Percentiles rank a stretch among this genome's conserved stretches.
These are phyloP conservation scores for Tinospora cordifolia DNA, from an alignment of 164 flowering plant genomes.

Conservation along the genomic window DNA sequence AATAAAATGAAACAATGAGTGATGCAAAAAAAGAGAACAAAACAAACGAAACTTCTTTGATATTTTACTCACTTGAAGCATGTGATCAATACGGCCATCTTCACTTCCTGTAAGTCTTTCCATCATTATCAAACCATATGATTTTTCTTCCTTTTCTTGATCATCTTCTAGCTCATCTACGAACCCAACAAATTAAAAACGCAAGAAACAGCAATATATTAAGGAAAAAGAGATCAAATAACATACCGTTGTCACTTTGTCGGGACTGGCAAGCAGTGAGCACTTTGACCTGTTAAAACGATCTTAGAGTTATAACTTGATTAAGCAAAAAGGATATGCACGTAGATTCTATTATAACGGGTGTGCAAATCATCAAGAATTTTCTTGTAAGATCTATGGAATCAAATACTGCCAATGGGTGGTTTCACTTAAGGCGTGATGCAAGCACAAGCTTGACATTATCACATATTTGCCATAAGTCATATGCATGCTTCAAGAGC, in stretches of 20 bases:
- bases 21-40: background rate
- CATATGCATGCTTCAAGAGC: no score
- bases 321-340: background rate
- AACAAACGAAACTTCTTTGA: background rate
- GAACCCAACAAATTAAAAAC: slow-evolving; percentile 4
- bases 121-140: slow-evolving; percentile 89
- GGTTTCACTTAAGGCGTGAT: no score
- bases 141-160: slow-evolving; percentile 41
- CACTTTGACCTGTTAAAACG: slow-evolving; percentile 52
- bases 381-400: background rate
- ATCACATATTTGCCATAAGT: no score
- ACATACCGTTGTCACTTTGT: slow-evolving; percentile 52
- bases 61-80: slow-evolving; percentile 62
- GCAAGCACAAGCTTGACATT: no score
- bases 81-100: slow-evolving; percentile 77
- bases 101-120: slow-evolving; percentile 65
- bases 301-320: background rate
- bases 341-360: background rate
- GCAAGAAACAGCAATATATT: background rate
- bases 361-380: background rate
- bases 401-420: background rate
- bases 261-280: slow-evolving; percentile 62
- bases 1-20: background rate
- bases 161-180: slow-evolving; percentile 42
- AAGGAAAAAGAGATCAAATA: slow-evolving; percentile 1